These are phyloP conservation scores for Globisporangium okanoganense DNA, from an alignment of 352 stramenopile genomes.

Conservation along the genomic window DNA sequence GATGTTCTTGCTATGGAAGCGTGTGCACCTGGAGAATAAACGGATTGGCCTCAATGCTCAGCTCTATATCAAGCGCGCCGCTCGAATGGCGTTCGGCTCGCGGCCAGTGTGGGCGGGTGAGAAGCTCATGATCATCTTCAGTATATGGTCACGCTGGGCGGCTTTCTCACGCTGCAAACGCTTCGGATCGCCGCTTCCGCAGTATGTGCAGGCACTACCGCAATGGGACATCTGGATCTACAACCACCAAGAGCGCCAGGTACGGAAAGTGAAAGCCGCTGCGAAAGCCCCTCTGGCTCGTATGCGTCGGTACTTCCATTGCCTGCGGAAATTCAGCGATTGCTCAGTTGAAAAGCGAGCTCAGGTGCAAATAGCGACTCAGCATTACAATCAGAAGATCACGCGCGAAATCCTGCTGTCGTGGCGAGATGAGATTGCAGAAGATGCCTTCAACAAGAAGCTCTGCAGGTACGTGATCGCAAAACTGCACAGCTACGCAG, in stretches of 20 bases:
- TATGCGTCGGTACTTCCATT: conserved; percentile 44
- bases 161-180: conserved; percentile 52
- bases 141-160: conserved; percentile 63
- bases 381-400: conserved; percentile 13
- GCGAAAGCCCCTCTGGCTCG: conserved; percentile 43
- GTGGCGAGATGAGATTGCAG: conserved; percentile 52
- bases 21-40: conserved; percentile 35
- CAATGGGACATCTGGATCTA: conserved; percentile 74
- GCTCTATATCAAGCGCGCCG: conserved; percentile 69
- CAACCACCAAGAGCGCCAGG: conserved; percentile 73
- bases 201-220: conserved; percentile 38
- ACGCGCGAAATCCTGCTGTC: conserved; percentile 18
- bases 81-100: conserved; percentile 50
- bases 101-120: conserved; percentile 55
- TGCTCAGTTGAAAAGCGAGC: conserved; percentile 17
- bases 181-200: conserved; percentile 37
- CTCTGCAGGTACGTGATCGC: conserved; percentile 21
- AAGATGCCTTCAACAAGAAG: conserved; percentile 43
- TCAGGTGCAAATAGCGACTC: conserved; percentile 13
- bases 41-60: conserved; percentile 60
- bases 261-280: conserved; percentile 63
- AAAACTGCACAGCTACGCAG: conserved; percentile 28
- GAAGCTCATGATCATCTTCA: conserved; percentile 56
- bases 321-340: conserved; percentile 27
- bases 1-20: conserved; percentile 62